Conservation (phyloP, 208 protist genomes). For the Trypanosomatidae sp. region DNA sequence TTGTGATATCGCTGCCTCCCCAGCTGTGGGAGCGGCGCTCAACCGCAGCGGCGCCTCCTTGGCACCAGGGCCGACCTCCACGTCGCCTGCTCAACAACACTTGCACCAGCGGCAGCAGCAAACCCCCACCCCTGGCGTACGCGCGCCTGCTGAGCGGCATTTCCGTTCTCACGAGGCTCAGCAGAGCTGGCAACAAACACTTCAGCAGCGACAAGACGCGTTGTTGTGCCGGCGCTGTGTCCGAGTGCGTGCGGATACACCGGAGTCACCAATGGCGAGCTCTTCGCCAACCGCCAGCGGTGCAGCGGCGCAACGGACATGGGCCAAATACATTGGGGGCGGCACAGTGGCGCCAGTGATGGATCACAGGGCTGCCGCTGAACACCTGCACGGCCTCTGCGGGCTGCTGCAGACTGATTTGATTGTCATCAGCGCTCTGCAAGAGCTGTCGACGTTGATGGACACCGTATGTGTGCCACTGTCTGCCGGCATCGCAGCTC, state of each 20-base stretch:
- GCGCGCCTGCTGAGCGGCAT: constrained; percentile 2
- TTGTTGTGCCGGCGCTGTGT: constrained; percentile 10
- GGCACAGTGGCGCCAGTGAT: constrained; percentile 6
- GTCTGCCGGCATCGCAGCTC: not conserved
- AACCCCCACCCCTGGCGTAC: not conserved
- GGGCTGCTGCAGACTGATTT: constrained; percentile 26
- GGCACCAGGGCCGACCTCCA: too few species aligned
- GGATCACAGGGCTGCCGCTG: constrained; percentile 18
- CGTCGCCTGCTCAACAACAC: not conserved
- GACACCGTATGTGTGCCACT: not conserved
- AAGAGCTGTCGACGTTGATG: constrained; percentile 29
- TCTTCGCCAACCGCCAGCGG: too few species aligned
- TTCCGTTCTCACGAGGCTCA: not conserved
- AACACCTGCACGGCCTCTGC: constrained; percentile 17
- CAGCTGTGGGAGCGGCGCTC: not conserved
- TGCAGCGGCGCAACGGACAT: not conserved
- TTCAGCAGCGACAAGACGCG: constrained; percentile 9
- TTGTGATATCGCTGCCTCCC: not conserved
- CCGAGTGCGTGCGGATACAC: constrained; percentile 4
- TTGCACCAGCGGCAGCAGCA: not conserved
- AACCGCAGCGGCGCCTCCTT: not conserved
- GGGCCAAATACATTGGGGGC: not conserved
- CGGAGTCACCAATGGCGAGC: not conserved
- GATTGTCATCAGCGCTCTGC: constrained; percentile 33
- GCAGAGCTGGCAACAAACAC: constrained; percentile 1